Percentiles rank a stretch among this genome's conserved stretches.
These are phyloP conservation scores for Trichomonascaceae sp. DNA, from an alignment of 1,139 yeast species.

Conservation along the genomic window DNA sequence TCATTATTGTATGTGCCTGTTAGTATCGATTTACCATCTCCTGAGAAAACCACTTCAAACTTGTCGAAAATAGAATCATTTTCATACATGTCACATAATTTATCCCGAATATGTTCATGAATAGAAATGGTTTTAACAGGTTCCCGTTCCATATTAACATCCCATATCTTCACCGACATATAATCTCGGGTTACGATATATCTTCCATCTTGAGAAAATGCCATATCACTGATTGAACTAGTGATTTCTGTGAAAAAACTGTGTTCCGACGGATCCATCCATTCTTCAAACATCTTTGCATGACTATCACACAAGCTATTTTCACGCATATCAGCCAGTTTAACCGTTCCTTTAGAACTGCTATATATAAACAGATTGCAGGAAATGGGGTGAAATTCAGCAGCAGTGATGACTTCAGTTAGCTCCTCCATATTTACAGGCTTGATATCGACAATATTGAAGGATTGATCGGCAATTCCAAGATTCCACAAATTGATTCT, in stretches of 20 bases:
- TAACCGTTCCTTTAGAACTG: slow-evolving; percentile 93
- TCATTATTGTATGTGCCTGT: slow-evolving; percentile 97
- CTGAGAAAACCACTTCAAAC: slow-evolving; percentile 92
- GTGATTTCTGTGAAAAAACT: slow-evolving; percentile 97
- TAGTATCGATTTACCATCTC: slow-evolving; percentile 89
- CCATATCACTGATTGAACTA: slow-evolving; percentile 87
- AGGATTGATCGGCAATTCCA: slow-evolving; percentile 90
- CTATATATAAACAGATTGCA: slow-evolving; percentile 96
- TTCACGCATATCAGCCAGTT: slow-evolving; percentile 94
- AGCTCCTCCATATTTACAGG: slow-evolving; percentile 99
- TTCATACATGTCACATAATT: slow-evolving; percentile 95
- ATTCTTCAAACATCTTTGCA: slow-evolving; percentile 84
- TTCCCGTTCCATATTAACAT: slow-evolving; percentile 91
- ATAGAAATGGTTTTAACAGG: slow-evolving; percentile 92
- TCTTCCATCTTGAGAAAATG: slow-evolving; percentile 87
- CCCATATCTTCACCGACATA: slow-evolving; percentile 98
- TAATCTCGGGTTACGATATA: slow-evolving; percentile 95
- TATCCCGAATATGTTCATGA: slow-evolving; percentile 90
- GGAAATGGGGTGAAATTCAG: slow-evolving; percentile 90
- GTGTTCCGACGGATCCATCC: slow-evolving; percentile 86
- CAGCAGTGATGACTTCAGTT: slow-evolving; percentile 97
- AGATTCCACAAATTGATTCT: slow-evolving; percentile 95
- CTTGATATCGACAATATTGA: slow-evolving; percentile 92
- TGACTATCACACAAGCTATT: slow-evolving; percentile 91
- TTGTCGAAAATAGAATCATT: slow-evolving; percentile 98